Evolutionary conservation across 805 yeast genomes (phyloP).

Genomic region (Candida germanica): DNA sequence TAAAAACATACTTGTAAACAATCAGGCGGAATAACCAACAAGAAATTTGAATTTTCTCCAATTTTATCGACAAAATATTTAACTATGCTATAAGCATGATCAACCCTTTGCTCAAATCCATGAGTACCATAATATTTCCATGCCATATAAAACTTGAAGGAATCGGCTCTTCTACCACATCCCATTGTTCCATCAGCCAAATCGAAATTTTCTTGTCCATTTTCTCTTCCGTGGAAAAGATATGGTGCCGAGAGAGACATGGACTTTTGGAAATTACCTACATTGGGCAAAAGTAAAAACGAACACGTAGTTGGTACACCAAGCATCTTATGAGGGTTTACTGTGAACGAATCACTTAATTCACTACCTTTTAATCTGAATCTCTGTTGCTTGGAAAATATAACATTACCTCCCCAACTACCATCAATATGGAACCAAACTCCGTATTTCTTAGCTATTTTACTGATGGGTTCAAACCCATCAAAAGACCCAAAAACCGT

Average conservation of each 20-base stretch:
- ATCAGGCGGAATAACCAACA: slow-evolving; percentile 62
- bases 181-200: slow-evolving; percentile 91
- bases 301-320: slow-evolving; percentile 84
- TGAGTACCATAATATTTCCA: slow-evolving; percentile 76
- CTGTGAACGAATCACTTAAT: slow-evolving; percentile 70
- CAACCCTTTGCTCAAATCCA: slow-evolving; percentile 65
- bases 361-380: slow-evolving; percentile 56
- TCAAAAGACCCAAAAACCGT: slow-evolving; percentile 86
- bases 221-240: slow-evolving; percentile 60
- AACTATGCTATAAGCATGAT: slow-evolving; percentile 68
- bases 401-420: slow-evolving; percentile 86
- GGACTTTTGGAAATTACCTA: slow-evolving; percentile 59
- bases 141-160: slow-evolving; percentile 71
- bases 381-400: slow-evolving; percentile 53
- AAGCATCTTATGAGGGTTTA: slow-evolving; percentile 83
- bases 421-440: slow-evolving; percentile 86
- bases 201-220: slow-evolving; percentile 60
- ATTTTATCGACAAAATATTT: slow-evolving; percentile 56
- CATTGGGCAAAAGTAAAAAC: slow-evolving; percentile 70
- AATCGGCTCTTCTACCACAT: slow-evolving; percentile 83
- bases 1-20: slow-evolving; percentile 84
- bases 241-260: slow-evolving; percentile 80
- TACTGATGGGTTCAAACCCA: slow-evolving; percentile 54
- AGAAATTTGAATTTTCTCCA: slow-evolving; percentile 41
- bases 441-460: slow-evolving; percentile 50